phyloP scores from a whole-genome alignment of 176 grass and related monocot genomes.

The Oryza glaberrima region DNA sequence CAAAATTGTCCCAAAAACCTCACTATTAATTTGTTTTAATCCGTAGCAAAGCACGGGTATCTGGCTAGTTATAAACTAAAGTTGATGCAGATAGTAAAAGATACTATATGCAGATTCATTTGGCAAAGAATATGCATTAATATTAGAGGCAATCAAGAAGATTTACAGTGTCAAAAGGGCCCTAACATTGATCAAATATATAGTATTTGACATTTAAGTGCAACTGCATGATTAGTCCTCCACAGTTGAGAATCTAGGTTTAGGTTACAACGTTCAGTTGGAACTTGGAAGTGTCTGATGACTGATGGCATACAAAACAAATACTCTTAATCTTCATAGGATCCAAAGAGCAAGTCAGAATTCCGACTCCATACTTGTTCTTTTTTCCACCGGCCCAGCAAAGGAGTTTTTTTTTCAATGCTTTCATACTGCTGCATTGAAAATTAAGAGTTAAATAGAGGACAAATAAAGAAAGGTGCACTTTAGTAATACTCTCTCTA shows the following conservation, averaged over 20 bases:
- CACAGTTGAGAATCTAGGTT: not conserved
- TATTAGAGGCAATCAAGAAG: not conserved
- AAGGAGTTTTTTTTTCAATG: too few relatives aligned
- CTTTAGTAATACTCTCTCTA: not conserved
- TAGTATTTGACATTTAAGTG: conserved; percentile 1
- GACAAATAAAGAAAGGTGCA: not conserved
- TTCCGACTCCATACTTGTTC: not conserved
- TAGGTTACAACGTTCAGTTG: not conserved
- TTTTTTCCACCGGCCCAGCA: too few relatives aligned
- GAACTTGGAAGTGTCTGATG: not conserved
- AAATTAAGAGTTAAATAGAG: not conserved
- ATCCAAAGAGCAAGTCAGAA: not conserved
- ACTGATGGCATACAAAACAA: not conserved
- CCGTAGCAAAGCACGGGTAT: too few relatives aligned
- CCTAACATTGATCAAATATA: not conserved
- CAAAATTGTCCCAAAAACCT: too few relatives aligned
- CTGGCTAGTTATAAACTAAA: not conserved
- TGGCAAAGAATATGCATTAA: not conserved
- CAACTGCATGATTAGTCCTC: not conserved
- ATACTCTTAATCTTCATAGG: not conserved
- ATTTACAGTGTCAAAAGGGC: not conserved
- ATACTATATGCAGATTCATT: not conserved
- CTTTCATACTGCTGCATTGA: not conserved
- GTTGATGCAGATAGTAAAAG: not conserved
- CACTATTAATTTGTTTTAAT: too few relatives aligned